phyloP scores from a whole-genome alignment of 1,284 basidiomycete species.

The Mixia osmundae region DNA sequence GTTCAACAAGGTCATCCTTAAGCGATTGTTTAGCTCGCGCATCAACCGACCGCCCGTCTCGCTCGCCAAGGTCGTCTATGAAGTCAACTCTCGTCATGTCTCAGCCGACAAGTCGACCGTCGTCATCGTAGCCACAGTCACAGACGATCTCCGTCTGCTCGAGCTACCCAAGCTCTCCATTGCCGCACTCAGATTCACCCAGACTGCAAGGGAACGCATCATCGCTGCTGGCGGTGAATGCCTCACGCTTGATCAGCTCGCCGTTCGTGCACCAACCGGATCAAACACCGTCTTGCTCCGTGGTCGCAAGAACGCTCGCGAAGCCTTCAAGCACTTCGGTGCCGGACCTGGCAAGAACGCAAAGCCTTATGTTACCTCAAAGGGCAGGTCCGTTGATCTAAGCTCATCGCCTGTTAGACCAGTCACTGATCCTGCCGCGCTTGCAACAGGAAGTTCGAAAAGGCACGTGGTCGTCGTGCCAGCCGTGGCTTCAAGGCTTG shows the following conservation, averaged over 20 bases:
- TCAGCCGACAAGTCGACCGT: slow-evolving; percentile 55
- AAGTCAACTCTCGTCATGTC: slow-evolving; percentile 47
- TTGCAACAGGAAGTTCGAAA: slow-evolving; percentile 55
- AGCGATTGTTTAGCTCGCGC: slow-evolving; percentile 89
- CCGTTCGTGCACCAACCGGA: slow-evolving; percentile 76
- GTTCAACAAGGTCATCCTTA: slow-evolving; percentile 97
- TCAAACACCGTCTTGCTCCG: slow-evolving; percentile 81
- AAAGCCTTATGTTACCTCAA: slow-evolving; percentile 78
- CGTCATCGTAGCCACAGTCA: slow-evolving; percentile 76
- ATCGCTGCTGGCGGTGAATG: slow-evolving; percentile 83
- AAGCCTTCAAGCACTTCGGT: slow-evolving; percentile 92
- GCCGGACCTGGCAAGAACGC: slow-evolving; percentile 79
- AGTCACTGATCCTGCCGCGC: no score
- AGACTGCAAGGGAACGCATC: slow-evolving; percentile 79
- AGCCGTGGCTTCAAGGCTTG: no score
- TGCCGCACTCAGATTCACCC: slow-evolving; percentile 87
- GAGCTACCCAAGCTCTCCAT: slow-evolving; percentile 59
- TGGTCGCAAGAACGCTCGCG: slow-evolving; percentile 77
- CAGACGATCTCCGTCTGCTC: slow-evolving; percentile 78
- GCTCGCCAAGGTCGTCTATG: slow-evolving; percentile 46
- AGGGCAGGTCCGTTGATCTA: no score
- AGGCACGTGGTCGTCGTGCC: slow-evolving; percentile 29
- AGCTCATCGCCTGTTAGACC: no score
- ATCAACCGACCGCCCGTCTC: slow-evolving; percentile 94
- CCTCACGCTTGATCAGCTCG: slow-evolving; percentile 91